Evolutionary conservation across 2,329 filamentous ascomycete species (phyloP), one percentile per base, ranked within the genome.

Genomic region (Blastomyces gilchristii): DNA sequence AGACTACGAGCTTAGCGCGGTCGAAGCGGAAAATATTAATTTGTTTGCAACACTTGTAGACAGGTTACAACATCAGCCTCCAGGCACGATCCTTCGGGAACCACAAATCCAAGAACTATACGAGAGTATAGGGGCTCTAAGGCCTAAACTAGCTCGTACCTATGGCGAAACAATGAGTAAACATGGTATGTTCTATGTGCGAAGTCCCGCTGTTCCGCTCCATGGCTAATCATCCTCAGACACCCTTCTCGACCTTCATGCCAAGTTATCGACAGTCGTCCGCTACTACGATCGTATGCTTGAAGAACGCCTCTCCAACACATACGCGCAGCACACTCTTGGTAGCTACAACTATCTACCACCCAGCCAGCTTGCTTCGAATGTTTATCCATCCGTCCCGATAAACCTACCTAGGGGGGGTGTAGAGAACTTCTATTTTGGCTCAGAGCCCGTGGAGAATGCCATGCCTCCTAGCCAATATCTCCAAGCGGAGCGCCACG

Each of bases 131-230:
- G 91, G 93, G n/a, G 83, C 91, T 18, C 79, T 99, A 66, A 85
- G 94, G 59, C 94, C 94, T 1, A 99, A 99, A 75, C 81, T 99
- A 62, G 94, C 94, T 4, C 85, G 94, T 63, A 97, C 93, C 0
- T 97, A 97, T 72, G 94, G 94, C 62, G 94, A 99, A 78, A 97
- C 94, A 0, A 97, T 99, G 94, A 97, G 94, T 83, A 99, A 99
- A 76, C 94, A 97, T 75, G 92, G 90, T 90, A 79, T 73, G 85
- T 77, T 39, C 0, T 22, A 3, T n/a, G 2, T 34, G 41, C 45
- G 9, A 47, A 49, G 3, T 31, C 18, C n/a, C 25, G 5, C 9
- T 61, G 5, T 37, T 22, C n/a, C 47, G 25, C 25, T 12, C 45
- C 18, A 39, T 47, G 25, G 22, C 69, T 75, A 64, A 74, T 9